Evolutionary conservation across 805 yeast genomes (phyloP).

Genomic region (Pichia sporocuriosa): DNA sequence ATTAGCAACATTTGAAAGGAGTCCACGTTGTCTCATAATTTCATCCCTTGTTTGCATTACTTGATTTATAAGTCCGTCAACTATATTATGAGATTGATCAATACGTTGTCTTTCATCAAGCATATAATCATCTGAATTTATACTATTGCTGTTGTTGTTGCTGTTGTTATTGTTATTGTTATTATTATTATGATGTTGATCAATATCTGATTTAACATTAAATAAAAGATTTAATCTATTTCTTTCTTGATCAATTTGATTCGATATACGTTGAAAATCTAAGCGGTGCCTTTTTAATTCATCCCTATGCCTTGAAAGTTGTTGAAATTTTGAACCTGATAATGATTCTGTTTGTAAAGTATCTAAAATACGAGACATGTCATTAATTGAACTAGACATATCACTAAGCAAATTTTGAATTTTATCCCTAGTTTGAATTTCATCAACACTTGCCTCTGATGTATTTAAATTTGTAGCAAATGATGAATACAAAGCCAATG

Average conservation of each 20-base stretch:
- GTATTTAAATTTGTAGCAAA: slow-evolving; percentile 35
- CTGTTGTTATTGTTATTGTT: slow-evolving; percentile 16
- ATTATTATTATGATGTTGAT: slow-evolving; percentile 39
- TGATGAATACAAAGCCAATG: slow-evolving; percentile 49
- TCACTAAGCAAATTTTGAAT: slow-evolving; percentile 47
- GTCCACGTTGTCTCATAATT: slow-evolving; percentile 61
- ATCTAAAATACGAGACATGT: slow-evolving; percentile 45
- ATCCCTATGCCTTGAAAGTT: slow-evolving; percentile 76
- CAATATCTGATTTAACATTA: slow-evolving; percentile 71
- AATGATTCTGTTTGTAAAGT: slow-evolving; percentile 23
- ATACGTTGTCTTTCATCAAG: slow-evolving; percentile 70
- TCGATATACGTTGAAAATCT: slow-evolving; percentile 49
- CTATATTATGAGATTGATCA: slow-evolving; percentile 63
- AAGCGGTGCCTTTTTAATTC: slow-evolving; percentile 60
- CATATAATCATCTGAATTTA: slow-evolving; percentile 41
- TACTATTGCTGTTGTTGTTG: background rate
- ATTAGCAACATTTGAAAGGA: slow-evolving; percentile 56
- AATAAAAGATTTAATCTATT: slow-evolving; percentile 67
- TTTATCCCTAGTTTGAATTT: slow-evolving; percentile 36
- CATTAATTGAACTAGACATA: slow-evolving; percentile 45
- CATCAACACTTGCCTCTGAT: slow-evolving; percentile 44
- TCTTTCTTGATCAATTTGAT: slow-evolving; percentile 52
- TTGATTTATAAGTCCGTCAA: slow-evolving; percentile 74
- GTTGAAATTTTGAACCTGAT: slow-evolving; percentile 61
- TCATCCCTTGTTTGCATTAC: slow-evolving; percentile 90